A percentile compares a stretch with the other conserved stretches of the same genome.
These are phyloP conservation scores for Pseudozyma thailandica DNA, from an alignment of 1,284 basidiomycete species.

Conservation along the genomic window DNA sequence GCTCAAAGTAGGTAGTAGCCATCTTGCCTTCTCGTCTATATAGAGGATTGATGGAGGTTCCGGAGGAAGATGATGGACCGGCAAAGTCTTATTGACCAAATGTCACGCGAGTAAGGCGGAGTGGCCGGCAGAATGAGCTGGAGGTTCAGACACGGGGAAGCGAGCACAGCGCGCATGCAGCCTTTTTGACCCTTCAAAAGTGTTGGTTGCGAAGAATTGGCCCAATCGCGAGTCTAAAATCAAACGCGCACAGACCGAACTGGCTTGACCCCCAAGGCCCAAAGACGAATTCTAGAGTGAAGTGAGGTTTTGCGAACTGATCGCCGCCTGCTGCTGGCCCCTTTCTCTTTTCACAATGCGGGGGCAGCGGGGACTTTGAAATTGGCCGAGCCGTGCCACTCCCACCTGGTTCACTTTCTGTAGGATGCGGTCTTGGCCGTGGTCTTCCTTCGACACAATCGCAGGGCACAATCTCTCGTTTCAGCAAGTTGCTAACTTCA, in stretches of 20 bases:
- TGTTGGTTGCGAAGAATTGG: conserved; percentile 17
- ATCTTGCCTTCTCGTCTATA: conserved; percentile 11
- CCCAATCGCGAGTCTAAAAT: conserved; percentile 5
- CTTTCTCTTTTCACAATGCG: neutral
- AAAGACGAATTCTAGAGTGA: too few relatives aligned
- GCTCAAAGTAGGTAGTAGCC: conserved; percentile 47
- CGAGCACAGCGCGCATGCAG: conserved; percentile 6
- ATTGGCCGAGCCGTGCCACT: conserved; percentile 4
- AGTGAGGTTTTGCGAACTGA: too few relatives aligned
- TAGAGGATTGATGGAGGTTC: neutral
- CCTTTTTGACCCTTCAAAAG: too few relatives aligned
- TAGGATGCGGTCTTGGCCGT: neutral
- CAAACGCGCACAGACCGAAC: conserved; percentile 10
- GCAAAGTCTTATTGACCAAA: neutral
- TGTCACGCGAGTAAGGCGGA: conserved; percentile 7
- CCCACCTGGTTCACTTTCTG: too few relatives aligned
- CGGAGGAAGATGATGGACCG: neutral
- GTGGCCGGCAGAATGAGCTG: neutral
- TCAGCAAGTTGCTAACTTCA: too few relatives aligned
- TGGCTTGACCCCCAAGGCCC: too few relatives aligned
- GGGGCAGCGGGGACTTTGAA: neutral
- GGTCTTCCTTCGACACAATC: too few relatives aligned
- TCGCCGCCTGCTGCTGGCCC: neutral
- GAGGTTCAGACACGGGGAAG: neutral
- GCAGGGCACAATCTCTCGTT: too few relatives aligned